These are phyloP conservation scores for Amphicarpaea edgeworthii DNA, from an alignment of 306 rosid species.

Conservation along the genomic window DNA sequence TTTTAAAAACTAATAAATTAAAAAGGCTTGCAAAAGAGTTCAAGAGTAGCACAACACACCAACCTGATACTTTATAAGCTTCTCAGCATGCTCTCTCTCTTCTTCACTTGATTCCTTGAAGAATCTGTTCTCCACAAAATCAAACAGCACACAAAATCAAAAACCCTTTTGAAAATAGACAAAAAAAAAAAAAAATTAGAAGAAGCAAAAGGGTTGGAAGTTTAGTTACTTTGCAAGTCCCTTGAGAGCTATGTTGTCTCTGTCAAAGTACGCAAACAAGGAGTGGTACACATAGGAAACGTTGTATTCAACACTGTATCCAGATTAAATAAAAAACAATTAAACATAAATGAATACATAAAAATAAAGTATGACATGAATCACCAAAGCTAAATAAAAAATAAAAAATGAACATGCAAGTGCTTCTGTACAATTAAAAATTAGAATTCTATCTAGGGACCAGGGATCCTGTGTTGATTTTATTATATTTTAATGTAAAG, in stretches of 20 bases:
- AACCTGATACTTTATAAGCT: conserved; percentile 58
- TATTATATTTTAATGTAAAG: too few relatives aligned
- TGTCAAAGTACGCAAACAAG: conserved; percentile 67
- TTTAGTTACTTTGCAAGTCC: conserved; percentile 59
- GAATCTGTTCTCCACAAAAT: conserved; percentile 49
- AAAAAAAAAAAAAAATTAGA: background rate
- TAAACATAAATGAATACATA: background rate
- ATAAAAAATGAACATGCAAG: background rate
- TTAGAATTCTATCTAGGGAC: background rate
- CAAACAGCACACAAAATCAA: background rate
- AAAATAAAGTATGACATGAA: background rate
- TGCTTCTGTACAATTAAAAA: background rate
- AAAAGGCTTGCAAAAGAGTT: too few relatives aligned
- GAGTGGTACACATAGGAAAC: conserved; percentile 68
- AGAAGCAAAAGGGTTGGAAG: background rate
- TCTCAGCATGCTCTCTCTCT: conserved; percentile 70
- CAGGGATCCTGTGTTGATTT: background rate
- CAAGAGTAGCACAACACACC: too few relatives aligned
- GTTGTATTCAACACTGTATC: conserved; percentile 65
- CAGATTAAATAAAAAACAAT: background rate
- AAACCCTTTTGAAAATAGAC: background rate
- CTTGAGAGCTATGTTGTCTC: conserved; percentile 64
- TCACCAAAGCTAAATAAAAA: background rate
- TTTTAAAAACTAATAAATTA: too few relatives aligned
- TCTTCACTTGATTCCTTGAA: conserved; percentile 71